phyloP scores from a whole-genome alignment of 345 rosid species.

The Syzygium aromaticum region DNA sequence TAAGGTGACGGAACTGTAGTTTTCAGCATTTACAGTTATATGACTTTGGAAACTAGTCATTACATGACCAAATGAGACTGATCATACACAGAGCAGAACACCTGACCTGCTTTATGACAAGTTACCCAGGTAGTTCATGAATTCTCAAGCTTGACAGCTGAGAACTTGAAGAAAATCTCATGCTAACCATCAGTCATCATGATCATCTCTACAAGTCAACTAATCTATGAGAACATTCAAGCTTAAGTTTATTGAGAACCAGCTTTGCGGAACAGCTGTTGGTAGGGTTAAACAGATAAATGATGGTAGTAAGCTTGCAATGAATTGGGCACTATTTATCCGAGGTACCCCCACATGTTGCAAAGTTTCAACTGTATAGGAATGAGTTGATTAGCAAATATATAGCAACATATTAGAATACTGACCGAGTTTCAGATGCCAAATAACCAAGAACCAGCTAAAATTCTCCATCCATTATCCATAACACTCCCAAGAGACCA shows the following conservation, averaged over 20 bases:
- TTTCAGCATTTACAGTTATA: not conserved
- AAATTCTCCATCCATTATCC: not conserved
- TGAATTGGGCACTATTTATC: not conserved
- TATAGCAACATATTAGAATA: not conserved
- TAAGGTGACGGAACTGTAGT: not conserved
- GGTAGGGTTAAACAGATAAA: not conserved
- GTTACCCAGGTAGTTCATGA: not conserved
- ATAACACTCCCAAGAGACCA: not conserved
- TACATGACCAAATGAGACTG: not conserved
- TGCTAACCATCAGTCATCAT: not conserved
- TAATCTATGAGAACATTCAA: not conserved
- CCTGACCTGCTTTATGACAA: not conserved
- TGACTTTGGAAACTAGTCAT: not conserved
- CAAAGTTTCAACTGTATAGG: not conserved
- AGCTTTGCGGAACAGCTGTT: not conserved
- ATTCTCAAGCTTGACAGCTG: not conserved
- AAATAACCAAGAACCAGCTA: not conserved
- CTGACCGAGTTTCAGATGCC: not conserved
- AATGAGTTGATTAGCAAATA: not conserved
- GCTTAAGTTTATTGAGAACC: not conserved
- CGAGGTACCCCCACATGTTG: not conserved
- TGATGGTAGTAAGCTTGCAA: not conserved
- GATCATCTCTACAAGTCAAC: not conserved
- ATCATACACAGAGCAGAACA: not conserved
- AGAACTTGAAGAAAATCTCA: not conserved